Base-by-base conservation (phyloP, 2,329 filamentous ascomycete species). In the Westerdykella sp. region DNA sequence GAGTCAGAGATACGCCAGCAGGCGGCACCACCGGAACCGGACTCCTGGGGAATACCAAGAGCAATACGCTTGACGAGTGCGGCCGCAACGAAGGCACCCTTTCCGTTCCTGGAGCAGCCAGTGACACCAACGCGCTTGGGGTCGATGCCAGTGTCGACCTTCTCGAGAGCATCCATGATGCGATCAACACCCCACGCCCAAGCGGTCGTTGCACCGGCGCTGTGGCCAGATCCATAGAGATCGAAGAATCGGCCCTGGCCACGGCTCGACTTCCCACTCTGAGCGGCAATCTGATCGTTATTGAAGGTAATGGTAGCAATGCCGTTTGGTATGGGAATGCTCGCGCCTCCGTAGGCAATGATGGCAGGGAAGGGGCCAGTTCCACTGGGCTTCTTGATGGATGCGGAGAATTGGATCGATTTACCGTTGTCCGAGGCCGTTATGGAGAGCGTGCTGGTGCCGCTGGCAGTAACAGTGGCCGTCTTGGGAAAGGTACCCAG, bases 131-230 rank as follows among this genome's bases (percentile, higher is more conserved):
- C 42, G 18, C 57, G 58, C 46, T 57, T 60, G 18, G 65, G 49
- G 45, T 69, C 58, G 57, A 83, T 80, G 34, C 57, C 53, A 32
- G 69, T 68, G 1, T 71, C 68, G 16, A 69, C 71, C 7, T 53
- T 60, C 67, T 80, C 78, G 31, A 83, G 69, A 13, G 72, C 77
- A 57, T 83, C 79, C 39, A 83, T 73, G 50, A 82, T 70, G 40
- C 78, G 76, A 53, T 75, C 74, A 2, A 81, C 76, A 43, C 76
- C 79, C 78, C 79, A 83, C 7, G 78, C 76, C 80, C 80, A 83
- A 21, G 80, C 78, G 5, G 75, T 80, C 48, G 79, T 63, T 6
- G 79, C 78, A 40, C 77, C 76, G 12, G 79, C 78, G 30, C 69
- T 73, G 66, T 79, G 75, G 12, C 67, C 61, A 41, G 66, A 71